phyloP scores from a whole-genome alignment of 2,329 filamentous ascomycete genomes.

The Dothidotthia symphoricarpi region DNA sequence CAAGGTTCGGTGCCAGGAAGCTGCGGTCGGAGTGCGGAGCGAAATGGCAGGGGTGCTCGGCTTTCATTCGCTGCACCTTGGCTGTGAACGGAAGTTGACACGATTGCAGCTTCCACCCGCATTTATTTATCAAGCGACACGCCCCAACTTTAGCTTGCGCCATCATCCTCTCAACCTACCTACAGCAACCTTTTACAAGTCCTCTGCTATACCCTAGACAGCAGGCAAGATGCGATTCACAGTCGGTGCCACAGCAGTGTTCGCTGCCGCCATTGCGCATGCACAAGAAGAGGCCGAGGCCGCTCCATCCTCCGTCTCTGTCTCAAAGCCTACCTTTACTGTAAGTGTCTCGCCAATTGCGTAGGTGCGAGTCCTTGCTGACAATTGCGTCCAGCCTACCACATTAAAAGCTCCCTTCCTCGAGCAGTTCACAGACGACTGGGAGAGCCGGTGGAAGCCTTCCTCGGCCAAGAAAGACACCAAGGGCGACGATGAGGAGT shows the following conservation, averaged over 20 bases:
- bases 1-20: too few relatives aligned
- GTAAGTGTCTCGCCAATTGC: constrained; percentile 56
- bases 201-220: constrained; percentile 32
- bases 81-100: constrained; percentile 14
- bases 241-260: constrained; percentile 67
- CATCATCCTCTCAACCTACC: constrained; percentile 18
- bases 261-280: constrained; percentile 71
- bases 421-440: constrained; percentile 97
- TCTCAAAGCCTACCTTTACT: constrained; percentile 79
- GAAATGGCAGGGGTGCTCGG: too few relatives aligned
- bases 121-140: constrained; percentile 26
- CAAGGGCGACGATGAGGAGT: constrained; percentile 75
- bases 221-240: constrained; percentile 57
- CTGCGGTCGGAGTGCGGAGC: too few relatives aligned
- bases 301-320: constrained; percentile 55
- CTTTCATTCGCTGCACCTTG: too few relatives aligned
- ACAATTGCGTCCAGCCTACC: constrained; percentile 66
- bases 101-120: constrained; percentile 22
- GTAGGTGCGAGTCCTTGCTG: constrained; percentile 6
- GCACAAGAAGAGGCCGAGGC: constrained; percentile 58
- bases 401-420: constrained; percentile 89
- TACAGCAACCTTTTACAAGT: constrained; percentile 18
- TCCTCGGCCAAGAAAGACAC: constrained; percentile 96
- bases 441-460: constrained; percentile 89
- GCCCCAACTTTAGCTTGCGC: constrained; percentile 18